Evolutionary conservation across 108 stramenopile species (phyloP).

Genomic region (Nitzschia sp.): DNA sequence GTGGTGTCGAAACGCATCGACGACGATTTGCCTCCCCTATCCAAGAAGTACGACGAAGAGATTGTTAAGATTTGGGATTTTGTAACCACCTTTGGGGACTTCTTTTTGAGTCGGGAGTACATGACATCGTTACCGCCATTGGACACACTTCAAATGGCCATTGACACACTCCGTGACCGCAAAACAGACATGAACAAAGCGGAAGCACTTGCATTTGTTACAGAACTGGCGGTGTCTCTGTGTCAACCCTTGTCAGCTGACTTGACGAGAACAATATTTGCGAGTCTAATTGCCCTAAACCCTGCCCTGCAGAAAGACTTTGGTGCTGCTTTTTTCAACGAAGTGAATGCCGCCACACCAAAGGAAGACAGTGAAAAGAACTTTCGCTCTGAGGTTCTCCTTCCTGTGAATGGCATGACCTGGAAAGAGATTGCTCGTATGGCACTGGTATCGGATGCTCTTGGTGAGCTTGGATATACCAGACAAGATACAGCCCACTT

Average conservation of each 20-base stretch:
- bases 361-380: conserved; percentile 36
- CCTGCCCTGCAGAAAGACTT: conserved; percentile 59
- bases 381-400: conserved; percentile 29
- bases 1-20: neutral
- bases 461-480: conserved; percentile 71
- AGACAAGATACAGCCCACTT: conserved; percentile 71
- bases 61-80: conserved; percentile 80
- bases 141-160: conserved; percentile 67
- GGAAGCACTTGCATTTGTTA: conserved; percentile 54
- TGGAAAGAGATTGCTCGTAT: conserved; percentile 86
- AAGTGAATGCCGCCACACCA: conserved; percentile 44
- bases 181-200: conserved; percentile 26
- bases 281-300: conserved; percentile 61
- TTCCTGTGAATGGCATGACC: conserved; percentile 78
- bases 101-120: conserved; percentile 48
- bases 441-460: conserved; percentile 63
- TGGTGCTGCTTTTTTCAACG: conserved; percentile 60
- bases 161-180: conserved; percentile 47
- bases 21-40: conserved; percentile 54
- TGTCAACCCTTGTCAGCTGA: conserved; percentile 64
- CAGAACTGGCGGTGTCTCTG: conserved; percentile 64
- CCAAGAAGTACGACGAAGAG: conserved; percentile 68
- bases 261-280: conserved; percentile 66
- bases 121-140: conserved; percentile 53
- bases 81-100: conserved; percentile 63